phyloP scores from a whole-genome alignment of 805 yeast genomes.

The Zygosaccharomyces bisporus region DNA sequence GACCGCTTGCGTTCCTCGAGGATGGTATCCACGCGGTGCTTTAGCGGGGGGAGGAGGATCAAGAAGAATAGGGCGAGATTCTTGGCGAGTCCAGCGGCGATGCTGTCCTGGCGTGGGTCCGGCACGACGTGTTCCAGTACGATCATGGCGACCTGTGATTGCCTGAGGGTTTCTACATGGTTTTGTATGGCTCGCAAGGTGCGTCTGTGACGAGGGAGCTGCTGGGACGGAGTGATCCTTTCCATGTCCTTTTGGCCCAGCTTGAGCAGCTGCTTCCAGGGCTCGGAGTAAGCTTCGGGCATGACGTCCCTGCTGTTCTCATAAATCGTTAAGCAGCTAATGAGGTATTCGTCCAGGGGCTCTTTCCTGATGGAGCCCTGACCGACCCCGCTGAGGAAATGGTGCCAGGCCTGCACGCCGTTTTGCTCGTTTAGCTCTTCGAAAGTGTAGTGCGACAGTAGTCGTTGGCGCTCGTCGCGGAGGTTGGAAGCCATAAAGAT shows the following conservation, averaged over 20 bases:
- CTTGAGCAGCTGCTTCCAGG: slow-evolving; percentile 15
- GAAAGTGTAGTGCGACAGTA: slow-evolving; percentile 9
- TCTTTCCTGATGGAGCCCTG: slow-evolving; percentile 11
- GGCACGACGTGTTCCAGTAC: slow-evolving; percentile 23
- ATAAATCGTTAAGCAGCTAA: slow-evolving; percentile 13
- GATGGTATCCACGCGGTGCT: slow-evolving; percentile 16
- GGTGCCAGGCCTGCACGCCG: slow-evolving; percentile 10
- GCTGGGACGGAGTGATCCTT: slow-evolving; percentile 7
- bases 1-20: slow-evolving; percentile 13
- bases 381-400: slow-evolving; percentile 9
- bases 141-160: slow-evolving; percentile 8
- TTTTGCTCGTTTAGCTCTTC: slow-evolving; percentile 9
- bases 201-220: slow-evolving; percentile 13
- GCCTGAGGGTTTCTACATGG: slow-evolving; percentile 7
- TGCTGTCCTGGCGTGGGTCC: slow-evolving; percentile 20
- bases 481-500: slow-evolving; percentile 17
- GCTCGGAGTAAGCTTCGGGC: slow-evolving; percentile 13
- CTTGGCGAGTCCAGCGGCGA: slow-evolving; percentile 20
- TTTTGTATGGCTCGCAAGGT: slow-evolving; percentile 4
- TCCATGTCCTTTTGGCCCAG: slow-evolving; percentile 13
- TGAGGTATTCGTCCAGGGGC: slow-evolving; percentile 13
- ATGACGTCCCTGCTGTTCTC: slow-evolving; percentile 15
- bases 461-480: slow-evolving; percentile 11
- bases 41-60: slow-evolving; percentile 23
- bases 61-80: slow-evolving; percentile 24